A percentile compares a stretch with the other conserved stretches of the same genome.
Conservation (phyloP, 2,329 filamentous ascomycete genomes). For the Neoarthrinium moseri region DNA sequence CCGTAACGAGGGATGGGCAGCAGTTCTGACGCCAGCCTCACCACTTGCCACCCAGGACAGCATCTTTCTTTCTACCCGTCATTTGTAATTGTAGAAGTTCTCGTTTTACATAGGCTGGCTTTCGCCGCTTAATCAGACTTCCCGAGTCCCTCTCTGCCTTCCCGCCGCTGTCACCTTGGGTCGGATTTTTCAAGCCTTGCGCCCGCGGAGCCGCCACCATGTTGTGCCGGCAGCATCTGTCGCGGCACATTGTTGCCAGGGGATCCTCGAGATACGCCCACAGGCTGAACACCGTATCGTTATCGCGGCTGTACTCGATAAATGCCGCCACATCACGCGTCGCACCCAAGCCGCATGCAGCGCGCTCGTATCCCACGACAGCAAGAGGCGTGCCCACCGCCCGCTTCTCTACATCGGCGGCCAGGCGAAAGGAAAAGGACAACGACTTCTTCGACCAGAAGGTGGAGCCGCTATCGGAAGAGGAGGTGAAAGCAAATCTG, state of each 20-base stretch:
- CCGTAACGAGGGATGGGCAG: constrained; percentile 2
- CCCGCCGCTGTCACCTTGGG: neutral
- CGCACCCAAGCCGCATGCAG: constrained; percentile 16
- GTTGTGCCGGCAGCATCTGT: constrained; percentile 31
- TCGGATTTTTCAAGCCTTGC: constrained; percentile 4
- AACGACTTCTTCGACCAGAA: constrained; percentile 49
- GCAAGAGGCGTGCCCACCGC: constrained; percentile 13
- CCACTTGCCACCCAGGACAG: neutral
- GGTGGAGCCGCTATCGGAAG: constrained; percentile 49
- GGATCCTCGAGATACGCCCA: constrained; percentile 20
- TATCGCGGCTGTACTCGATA: constrained; percentile 24
- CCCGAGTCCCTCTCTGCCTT: neutral
- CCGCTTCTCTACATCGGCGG: constrained; percentile 36
- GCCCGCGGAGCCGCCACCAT: constrained; percentile 17
- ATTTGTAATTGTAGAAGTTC: constrained; percentile 1
- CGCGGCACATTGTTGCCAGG: constrained; percentile 26
- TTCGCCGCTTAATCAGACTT: neutral
- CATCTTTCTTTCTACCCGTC: neutral
- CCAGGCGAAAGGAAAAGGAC: constrained; percentile 38
- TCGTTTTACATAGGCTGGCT: too few relatives aligned
- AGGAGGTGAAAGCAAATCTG: constrained; percentile 50
- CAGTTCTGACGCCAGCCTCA: constrained; percentile 3
- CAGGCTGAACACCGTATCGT: constrained; percentile 16
- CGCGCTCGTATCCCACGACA: constrained; percentile 17
- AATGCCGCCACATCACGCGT: constrained; percentile 12